These are phyloP conservation scores for Phytophthora sp. DNA, from an alignment of 352 stramenopile species.

Conservation along the genomic window DNA sequence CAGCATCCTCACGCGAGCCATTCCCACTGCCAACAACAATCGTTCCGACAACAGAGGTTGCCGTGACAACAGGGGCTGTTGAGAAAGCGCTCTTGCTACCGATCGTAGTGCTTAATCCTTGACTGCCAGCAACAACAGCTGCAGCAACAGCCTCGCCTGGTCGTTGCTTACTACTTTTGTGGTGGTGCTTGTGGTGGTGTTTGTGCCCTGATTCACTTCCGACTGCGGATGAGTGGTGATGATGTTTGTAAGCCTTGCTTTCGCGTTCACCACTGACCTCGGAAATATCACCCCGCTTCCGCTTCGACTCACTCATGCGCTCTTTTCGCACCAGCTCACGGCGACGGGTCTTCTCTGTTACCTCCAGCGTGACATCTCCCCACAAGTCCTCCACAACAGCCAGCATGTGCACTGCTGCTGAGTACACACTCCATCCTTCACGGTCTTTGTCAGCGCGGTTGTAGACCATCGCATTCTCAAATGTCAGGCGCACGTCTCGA, in stretches of 20 bases:
- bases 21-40: slow-evolving; percentile 36
- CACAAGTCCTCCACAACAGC: slow-evolving; percentile 76
- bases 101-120: slow-evolving; percentile 1
- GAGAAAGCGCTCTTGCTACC: slow-evolving; percentile 4
- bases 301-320: slow-evolving; percentile 64
- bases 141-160: slow-evolving; percentile 7
- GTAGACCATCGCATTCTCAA: slow-evolving; percentile 86
- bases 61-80: slow-evolving; percentile 9
- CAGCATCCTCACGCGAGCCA: slow-evolving; percentile 32
- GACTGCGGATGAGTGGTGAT: slow-evolving; percentile 14
- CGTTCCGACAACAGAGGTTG: slow-evolving; percentile 40
- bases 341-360: slow-evolving; percentile 72
- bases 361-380: slow-evolving; percentile 81
- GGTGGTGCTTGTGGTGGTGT: slow-evolving; percentile 37
- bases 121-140: background rate
- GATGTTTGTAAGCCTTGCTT: slow-evolving; percentile 35
- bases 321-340: slow-evolving; percentile 79
- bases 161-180: slow-evolving; percentile 32
- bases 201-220: slow-evolving; percentile 23
- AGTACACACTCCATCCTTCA: slow-evolving; percentile 84
- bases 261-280: slow-evolving; percentile 37
- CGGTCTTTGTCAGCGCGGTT: slow-evolving; percentile 83
- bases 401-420: slow-evolving; percentile 76
- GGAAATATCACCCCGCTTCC: slow-evolving; percentile 42
- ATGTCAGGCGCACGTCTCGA: slow-evolving; percentile 76